Evolutionary conservation across 495 filamentous ascomycete genomes (phyloP).

Genomic region (Lophiotrema nucula): DNA sequence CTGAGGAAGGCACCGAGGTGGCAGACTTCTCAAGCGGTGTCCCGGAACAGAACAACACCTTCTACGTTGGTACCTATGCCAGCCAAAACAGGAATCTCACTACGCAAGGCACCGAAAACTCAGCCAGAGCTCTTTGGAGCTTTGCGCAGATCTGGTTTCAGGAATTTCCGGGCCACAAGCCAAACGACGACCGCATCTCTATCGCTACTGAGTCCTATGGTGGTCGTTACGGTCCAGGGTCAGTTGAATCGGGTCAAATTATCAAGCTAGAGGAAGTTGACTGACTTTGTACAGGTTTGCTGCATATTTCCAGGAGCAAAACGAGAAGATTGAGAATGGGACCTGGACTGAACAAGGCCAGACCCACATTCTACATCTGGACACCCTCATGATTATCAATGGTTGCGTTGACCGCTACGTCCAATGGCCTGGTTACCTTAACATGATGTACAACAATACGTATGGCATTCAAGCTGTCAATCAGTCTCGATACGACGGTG

Average conservation of each 20-base stretch:
- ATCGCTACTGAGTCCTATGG: conserved; percentile 59
- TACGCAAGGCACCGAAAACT: conserved; percentile 54
- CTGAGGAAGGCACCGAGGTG: conserved; percentile 12
- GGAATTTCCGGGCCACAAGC: conserved; percentile 57
- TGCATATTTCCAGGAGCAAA: conserved; percentile 38
- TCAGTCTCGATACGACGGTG: conserved; percentile 38
- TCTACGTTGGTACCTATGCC: conserved; percentile 60
- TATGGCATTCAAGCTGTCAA: conserved; percentile 45
- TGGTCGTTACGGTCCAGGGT: conserved; percentile 59
- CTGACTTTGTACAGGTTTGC: too few species aligned
- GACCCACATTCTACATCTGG: conserved; percentile 32
- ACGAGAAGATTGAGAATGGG: conserved; percentile 35
- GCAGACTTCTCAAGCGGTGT: conserved; percentile 44
- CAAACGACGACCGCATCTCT: conserved; percentile 54
- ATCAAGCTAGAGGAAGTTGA: too few species aligned
- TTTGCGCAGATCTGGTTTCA: conserved; percentile 59
- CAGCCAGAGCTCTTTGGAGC: conserved; percentile 55
- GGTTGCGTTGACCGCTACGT: conserved; percentile 59
- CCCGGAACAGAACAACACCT: conserved; percentile 57
- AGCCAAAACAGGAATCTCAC: conserved; percentile 48
- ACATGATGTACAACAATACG: conserved; percentile 47
- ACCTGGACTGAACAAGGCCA: conserved; percentile 28
- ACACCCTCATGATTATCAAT: conserved; percentile 59
- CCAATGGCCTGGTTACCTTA: conserved; percentile 43
- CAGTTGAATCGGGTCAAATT: too few species aligned